Evolutionary conservation across 768 basidiomycete species (phyloP).

Genomic region (Punctularia strigosozonata): DNA sequence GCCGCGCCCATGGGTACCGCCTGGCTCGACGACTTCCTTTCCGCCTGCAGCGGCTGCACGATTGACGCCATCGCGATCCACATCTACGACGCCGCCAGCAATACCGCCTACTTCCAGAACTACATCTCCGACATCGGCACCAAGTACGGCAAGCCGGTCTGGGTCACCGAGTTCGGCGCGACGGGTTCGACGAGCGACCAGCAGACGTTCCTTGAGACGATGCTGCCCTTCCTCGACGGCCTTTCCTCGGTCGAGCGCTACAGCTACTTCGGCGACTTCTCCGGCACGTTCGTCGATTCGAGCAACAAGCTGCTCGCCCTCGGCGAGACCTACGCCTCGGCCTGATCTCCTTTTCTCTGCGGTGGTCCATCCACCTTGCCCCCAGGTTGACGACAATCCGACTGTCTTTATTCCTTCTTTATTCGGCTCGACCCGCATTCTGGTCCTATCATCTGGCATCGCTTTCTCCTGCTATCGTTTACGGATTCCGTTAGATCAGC

Average conservation of each 20-base stretch:
- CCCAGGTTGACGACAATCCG: too few relatives aligned
- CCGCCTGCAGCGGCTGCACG: conserved; percentile 14
- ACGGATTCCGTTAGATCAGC: too few relatives aligned
- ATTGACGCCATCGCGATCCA: conserved; percentile 19
- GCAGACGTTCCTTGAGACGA: conserved; percentile 14
- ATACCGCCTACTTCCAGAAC: conserved; percentile 18
- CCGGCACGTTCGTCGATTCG: conserved; percentile 14
- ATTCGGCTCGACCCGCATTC: too few relatives aligned
- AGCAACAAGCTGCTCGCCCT: conserved; percentile 12
- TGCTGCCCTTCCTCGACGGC: conserved; percentile 18
- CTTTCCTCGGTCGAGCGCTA: conserved; percentile 13
- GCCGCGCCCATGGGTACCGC: conserved; percentile 17
- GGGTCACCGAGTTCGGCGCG: conserved; percentile 21
- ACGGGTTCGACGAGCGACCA: conserved; percentile 12
- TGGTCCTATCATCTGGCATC: too few relatives aligned
- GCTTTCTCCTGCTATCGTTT: too few relatives aligned
- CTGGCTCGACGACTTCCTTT: conserved; percentile 19
- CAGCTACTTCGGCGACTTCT: conserved; percentile 16
- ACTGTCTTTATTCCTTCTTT: too few relatives aligned
- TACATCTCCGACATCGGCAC: conserved; percentile 17
- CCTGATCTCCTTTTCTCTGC: too few relatives aligned
- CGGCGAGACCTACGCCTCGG: conserved; percentile 14
- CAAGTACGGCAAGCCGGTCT: conserved; percentile 16
- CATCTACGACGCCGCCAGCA: conserved; percentile 19
- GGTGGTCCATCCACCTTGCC: too few relatives aligned